Conservation (phyloP, 176 grass and related monocot genomes). For the Elymus sibiricus region DNA sequence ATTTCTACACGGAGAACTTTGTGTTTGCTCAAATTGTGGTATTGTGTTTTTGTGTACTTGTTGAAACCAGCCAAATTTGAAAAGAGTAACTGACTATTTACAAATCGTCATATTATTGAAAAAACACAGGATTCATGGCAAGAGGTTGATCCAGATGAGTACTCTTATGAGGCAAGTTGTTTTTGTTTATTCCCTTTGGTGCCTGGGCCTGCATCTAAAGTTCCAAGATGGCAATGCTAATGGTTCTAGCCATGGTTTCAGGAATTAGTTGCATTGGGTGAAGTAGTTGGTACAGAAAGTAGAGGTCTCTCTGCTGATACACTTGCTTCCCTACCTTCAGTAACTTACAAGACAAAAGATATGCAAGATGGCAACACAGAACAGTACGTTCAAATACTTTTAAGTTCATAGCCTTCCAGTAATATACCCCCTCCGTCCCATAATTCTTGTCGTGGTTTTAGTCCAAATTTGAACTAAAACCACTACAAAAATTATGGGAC, state of each 20-base stretch:
- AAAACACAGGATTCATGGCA: slow-evolving; percentile 90
- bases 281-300: slow-evolving; percentile 88
- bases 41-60: not conserved
- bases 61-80: not conserved
- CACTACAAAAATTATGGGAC: too few relatives aligned
- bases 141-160: slow-evolving; percentile 96
- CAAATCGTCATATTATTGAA: slow-evolving; percentile 12
- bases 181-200: slow-evolving; percentile 13
- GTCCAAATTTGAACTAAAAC: too few relatives aligned
- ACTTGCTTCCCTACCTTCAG: slow-evolving; percentile 87
- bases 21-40: not conserved
- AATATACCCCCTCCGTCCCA: not conserved
- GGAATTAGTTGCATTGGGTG: slow-evolving; percentile 94
- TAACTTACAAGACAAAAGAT: slow-evolving; percentile 80
- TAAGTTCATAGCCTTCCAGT: slow-evolving; percentile 24
- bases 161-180: slow-evolving; percentile 74
- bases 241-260: slow-evolving; percentile 36
- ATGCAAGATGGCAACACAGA: slow-evolving; percentile 79
- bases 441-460: too few relatives aligned
- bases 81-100: slow-evolving; percentile 2
- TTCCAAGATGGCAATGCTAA: slow-evolving; percentile 7
- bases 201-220: not conserved
- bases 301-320: slow-evolving; percentile 87
- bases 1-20: not conserved
- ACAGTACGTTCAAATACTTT: slow-evolving; percentile 65